Conservation (phyloP, 192 early-diverging fungal genomes). For the Linnemannia zychae region DNA sequence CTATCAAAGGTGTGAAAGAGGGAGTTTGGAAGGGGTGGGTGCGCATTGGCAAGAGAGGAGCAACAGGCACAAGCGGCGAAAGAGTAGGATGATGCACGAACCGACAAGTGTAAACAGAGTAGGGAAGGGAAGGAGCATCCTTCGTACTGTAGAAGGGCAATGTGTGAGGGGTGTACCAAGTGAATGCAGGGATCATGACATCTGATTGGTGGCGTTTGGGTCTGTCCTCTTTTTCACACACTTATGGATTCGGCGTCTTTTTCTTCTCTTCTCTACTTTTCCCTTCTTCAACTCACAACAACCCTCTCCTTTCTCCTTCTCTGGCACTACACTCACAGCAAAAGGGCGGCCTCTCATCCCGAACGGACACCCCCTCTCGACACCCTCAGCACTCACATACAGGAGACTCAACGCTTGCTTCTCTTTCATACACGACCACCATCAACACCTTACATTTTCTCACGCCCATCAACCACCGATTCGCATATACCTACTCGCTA, state of each 20-base stretch:
- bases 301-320: too few relatives aligned
- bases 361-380: too few relatives aligned
- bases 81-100: too few relatives aligned
- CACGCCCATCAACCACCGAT: neutral
- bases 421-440: neutral
- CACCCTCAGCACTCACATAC: too few relatives aligned
- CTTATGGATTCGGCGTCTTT: too few relatives aligned
- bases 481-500: neutral
- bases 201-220: conserved; percentile 4
- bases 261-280: too few relatives aligned
- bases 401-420: too few relatives aligned
- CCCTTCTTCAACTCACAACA: too few relatives aligned
- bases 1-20: neutral
- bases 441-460: neutral
- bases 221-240: neutral
- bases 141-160: too few relatives aligned
- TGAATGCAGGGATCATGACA: neutral
- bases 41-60: neutral
- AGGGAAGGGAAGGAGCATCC: neutral
- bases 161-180: neutral
- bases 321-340: neutral
- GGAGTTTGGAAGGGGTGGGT: neutral
- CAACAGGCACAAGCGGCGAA: neutral
- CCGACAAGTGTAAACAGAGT: too few relatives aligned
- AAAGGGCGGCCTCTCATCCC: neutral